Base-by-base conservation (phyloP, 768 basidiomycete species). In the Boletus rufocinnamomeus region DNA sequence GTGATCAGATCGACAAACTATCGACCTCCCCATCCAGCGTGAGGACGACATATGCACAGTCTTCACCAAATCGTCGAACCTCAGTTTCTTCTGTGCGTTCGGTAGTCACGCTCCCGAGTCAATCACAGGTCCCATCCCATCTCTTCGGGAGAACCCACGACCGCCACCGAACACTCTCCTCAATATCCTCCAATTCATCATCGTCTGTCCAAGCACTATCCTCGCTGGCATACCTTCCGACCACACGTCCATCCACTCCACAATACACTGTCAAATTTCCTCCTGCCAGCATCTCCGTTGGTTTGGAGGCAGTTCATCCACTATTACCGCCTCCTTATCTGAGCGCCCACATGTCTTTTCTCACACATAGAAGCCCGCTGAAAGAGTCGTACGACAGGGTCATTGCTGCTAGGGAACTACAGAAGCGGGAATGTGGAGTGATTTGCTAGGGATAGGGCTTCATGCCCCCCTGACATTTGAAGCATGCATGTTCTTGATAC, bases 301-400 rank as follows among this genome's bases (percentile, higher is more conserved):
- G 83, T 54, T 73, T 83, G 21, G 87, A 89, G 67, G 76, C 74
- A 27, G 82, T 87, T 10, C 90, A 92, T 67, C 82, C 88, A 0
- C 77, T 91, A 19, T 78, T 91, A 25, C 90, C 90, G 0, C 81
- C 82, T 4, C 88, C 89, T 43, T 91, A 90, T 67, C 70, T 89
- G 60, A 82, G 77, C 63, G 83, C 86, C 57, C 90, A 92, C 58
- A 76, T 91, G 70, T 87, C 87, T 21, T 81, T 89, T 48, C 75
- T 90, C 34, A 76, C 81, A 19, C 79, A 85, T 70, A 80, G 86
- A 50, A 84, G 80, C 51, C 88, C 90, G 25, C 75, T 91, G 56
- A 78, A 82, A 64, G 89, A 89, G 69, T 84, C 86, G 25, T 85
- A 84, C 64, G 89, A 90, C 57, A 80, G 87, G 52, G 84, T 89